Percentiles rank a stretch among this genome's conserved stretches.
Conservation (phyloP, 345 rosid species). For the Crucihimalaya himalaica region DNA sequence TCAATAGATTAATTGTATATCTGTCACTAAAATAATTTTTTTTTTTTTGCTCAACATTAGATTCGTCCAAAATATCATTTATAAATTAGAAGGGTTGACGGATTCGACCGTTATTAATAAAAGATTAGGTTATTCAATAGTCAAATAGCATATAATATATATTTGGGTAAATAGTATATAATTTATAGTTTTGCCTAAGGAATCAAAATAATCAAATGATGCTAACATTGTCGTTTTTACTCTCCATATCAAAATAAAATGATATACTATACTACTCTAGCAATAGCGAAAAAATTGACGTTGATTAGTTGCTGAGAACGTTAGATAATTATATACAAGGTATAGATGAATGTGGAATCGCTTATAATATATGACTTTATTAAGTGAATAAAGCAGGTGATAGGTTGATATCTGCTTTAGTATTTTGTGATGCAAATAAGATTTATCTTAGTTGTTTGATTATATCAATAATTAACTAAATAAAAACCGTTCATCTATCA, state of each 20-base stretch:
- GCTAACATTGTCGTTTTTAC: neutral
- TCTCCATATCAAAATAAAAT: neutral
- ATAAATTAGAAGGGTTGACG: neutral
- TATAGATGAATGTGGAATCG: neutral
- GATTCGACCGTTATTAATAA: neutral
- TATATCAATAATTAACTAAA: too few species aligned
- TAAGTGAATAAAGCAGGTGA: neutral
- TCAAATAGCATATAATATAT: neutral
- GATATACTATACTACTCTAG: neutral
- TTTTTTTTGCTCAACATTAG: neutral
- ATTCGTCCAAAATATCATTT: neutral
- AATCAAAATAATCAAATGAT: conserved; percentile 7
- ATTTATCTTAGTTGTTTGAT: too few species aligned
- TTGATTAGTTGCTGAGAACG: neutral
- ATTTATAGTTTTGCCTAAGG: neutral
- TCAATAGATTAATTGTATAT: neutral
- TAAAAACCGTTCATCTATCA: too few species aligned
- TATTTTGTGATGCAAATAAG: too few species aligned
- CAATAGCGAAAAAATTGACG: neutral
- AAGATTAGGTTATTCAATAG: neutral
- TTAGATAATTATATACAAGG: too few species aligned
- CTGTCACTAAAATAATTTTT: neutral
- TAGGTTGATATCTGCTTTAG: neutral
- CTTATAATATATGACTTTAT: neutral
- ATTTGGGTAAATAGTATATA: neutral